Conservation (phyloP, 345 rosid genomes). For the Gossypium arboreum region DNA sequence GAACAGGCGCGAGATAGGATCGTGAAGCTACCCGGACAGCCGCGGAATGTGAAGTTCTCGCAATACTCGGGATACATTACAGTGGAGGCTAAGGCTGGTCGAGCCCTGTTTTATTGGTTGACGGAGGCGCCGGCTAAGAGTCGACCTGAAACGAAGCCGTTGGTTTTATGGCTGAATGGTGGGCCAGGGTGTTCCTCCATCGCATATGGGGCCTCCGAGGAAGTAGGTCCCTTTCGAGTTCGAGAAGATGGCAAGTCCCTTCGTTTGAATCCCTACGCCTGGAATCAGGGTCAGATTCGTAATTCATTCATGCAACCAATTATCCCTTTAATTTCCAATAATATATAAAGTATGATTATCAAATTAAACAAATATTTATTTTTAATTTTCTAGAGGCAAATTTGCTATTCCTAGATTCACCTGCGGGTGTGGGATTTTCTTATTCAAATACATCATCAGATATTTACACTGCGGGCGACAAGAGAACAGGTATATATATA, state of each 20-base stretch:
- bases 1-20: conserved; percentile 58
- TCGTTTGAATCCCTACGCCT: conserved; percentile 49
- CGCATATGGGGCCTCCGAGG: conserved; percentile 86
- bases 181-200: conserved; percentile 94
- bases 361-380: not conserved
- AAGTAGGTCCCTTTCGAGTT: conserved; percentile 85
- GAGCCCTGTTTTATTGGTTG: conserved; percentile 82
- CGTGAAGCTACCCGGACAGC: conserved; percentile 62
- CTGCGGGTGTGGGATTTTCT: conserved; percentile 90
- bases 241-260: conserved; percentile 56
- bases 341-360: not conserved
- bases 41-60: conserved; percentile 54
- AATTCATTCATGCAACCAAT: not conserved
- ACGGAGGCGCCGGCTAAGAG: conserved; percentile 34
- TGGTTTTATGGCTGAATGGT: conserved; percentile 83
- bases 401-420: conserved; percentile 78
- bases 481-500: conserved; percentile 54
- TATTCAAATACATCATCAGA: conserved; percentile 65
- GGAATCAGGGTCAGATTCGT: conserved; percentile 55
- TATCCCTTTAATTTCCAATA: not conserved
- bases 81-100: conserved; percentile 45
- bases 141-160: conserved; percentile 36
- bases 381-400: conserved; percentile 51
- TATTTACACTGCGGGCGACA: conserved; percentile 55
- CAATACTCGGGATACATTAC: conserved; percentile 78